Evolutionary conservation across 345 rosid genomes (phyloP), one percentile per base, ranked within the genome.

Genomic region (Acer campestre): DNA sequence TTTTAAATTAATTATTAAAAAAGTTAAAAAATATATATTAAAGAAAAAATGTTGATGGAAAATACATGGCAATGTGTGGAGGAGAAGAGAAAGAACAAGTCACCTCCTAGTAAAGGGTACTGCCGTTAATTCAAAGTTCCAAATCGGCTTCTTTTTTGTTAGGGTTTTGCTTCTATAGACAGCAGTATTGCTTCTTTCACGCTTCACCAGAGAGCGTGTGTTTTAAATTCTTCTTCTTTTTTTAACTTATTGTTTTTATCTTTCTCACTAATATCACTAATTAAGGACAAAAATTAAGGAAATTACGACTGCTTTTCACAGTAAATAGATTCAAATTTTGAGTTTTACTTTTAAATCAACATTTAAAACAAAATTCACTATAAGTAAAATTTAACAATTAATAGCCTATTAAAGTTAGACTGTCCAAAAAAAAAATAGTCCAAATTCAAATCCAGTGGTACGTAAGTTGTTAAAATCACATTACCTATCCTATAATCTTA

Each of bases 41-140:
- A 16, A 40, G 42, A 18, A 13, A 9, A 6, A 1, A 18, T 1
- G 38, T 20, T 14, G 46, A 62, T 14, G 35, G 20, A 42, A 62
- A 62, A 44, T 46, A 56, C 2, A 25, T 10, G 6, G 38, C 6
- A 61, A 29, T 42, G 18, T 59, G 70, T n/a, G 55, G 77, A 7
- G 1, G 48, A 3, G 68, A 44, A 17, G 29, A 29, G 46, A 17
- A 17, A 25, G 77, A 74, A 62, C 46, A 64, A 74, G 62, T 74
- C 63, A 0, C 10, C 61, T 31, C 77, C 44, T 31, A 29, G 49
- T 18, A 63, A 40, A 58, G 27, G 27, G 63, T 55, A n/a, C 7
- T 25, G 61, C 44, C 40, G 61, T 49, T 70, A 13, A 49, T 70
- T 55, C 2, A 22, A 12, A 18, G 38, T 51, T 59, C 10, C 29